Conservation (phyloP, 352 stramenopile genomes). For the Pythium oligandrum region DNA sequence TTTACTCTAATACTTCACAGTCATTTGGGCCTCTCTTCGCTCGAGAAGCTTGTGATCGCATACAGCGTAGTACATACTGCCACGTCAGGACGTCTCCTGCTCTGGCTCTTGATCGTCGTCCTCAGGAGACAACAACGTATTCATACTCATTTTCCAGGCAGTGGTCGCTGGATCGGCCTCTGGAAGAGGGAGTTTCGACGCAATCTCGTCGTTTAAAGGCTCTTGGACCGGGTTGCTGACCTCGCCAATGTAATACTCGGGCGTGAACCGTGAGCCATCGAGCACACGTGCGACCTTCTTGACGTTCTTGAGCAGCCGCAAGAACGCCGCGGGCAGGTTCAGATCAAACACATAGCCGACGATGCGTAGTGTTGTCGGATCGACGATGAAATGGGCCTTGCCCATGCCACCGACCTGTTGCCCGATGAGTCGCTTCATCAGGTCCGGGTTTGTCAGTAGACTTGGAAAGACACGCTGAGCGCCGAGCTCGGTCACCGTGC, state of each 20-base stretch:
- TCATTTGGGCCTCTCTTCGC: too few relatives aligned
- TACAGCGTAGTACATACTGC: too few relatives aligned
- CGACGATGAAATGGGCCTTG: background rate
- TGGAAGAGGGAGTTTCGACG: too few relatives aligned
- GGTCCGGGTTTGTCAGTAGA: background rate
- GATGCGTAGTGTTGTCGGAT: constrained; percentile 7
- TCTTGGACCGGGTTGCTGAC: background rate
- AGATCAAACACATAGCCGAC: constrained; percentile 10
- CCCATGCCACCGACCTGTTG: background rate
- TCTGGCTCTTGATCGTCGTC: background rate
- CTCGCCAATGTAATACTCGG: constrained; percentile 15
- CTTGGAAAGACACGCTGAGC: background rate
- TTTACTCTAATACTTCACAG: too few relatives aligned
- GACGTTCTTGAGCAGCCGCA: constrained; percentile 4
- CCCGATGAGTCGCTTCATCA: background rate
- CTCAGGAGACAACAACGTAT: background rate
- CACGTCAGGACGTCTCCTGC: too few relatives aligned
- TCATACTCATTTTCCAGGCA: background rate
- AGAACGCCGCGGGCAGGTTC: constrained; percentile 7
- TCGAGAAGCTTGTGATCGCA: too few relatives aligned
- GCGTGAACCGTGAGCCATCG: constrained; percentile 8
- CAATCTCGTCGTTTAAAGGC: too few relatives aligned
- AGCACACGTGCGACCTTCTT: constrained; percentile 4
- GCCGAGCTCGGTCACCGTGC: background rate
- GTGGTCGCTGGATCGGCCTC: too few relatives aligned